Conservation (phyloP, 2,329 filamentous ascomycete species). For the Aspergillus fijiensis region DNA sequence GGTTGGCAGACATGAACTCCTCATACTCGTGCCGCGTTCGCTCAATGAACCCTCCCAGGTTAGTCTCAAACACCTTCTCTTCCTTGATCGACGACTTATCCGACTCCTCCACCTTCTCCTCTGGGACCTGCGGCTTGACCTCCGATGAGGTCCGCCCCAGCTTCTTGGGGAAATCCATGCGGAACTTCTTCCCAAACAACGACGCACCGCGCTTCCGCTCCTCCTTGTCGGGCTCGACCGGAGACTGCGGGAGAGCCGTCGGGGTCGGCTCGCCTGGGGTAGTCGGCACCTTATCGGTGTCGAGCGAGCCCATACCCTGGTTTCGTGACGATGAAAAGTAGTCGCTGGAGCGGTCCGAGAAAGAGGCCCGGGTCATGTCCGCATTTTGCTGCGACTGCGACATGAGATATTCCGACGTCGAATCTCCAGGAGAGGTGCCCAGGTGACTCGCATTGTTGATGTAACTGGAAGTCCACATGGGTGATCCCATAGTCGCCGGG, state of each 20-base stretch:
- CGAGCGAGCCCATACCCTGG: conserved; percentile 49
- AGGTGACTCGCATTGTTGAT: conserved; percentile 30
- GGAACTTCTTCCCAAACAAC: conserved; percentile 81
- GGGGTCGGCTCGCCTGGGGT: conserved; percentile 46
- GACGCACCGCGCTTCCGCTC: conserved; percentile 59
- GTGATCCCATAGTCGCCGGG: conserved; percentile 50
- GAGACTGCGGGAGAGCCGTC: conserved; percentile 50
- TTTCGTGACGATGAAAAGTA: conserved; percentile 68
- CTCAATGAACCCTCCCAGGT: conserved; percentile 48
- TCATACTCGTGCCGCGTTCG: conserved; percentile 49
- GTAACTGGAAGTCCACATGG: conserved; percentile 22
- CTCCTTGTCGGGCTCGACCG: conserved; percentile 59
- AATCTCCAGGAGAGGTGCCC: conserved; percentile 34
- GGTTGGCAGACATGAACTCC: conserved; percentile 39
- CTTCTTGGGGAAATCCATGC: conserved; percentile 77
- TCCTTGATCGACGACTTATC: conserved; percentile 54
- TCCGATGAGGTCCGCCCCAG: conserved; percentile 66
- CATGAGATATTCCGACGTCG: conserved; percentile 37
- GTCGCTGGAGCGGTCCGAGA: conserved; percentile 63
- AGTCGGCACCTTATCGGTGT: conserved; percentile 50
- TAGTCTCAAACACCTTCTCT: conserved; percentile 47
- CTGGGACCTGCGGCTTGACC: conserved; percentile 68
- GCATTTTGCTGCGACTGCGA: conserved; percentile 58
- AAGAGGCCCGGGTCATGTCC: conserved; percentile 48
- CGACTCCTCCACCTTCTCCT: conserved; percentile 67